These are phyloP conservation scores for Litchi chinensis DNA, from an alignment of 345 rosid species.

Conservation along the genomic window DNA sequence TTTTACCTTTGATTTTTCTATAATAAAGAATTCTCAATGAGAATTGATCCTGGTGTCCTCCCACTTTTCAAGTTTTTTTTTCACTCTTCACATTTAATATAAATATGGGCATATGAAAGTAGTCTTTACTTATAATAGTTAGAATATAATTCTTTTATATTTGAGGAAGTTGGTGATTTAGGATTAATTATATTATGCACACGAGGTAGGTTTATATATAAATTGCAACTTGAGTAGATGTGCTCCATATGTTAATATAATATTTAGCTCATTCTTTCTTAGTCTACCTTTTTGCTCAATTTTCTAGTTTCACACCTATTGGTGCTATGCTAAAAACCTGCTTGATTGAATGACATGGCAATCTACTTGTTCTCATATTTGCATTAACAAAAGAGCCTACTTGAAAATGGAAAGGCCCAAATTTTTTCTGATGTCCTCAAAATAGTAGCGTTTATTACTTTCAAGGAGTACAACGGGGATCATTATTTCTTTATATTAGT, in stretches of 20 bases:
- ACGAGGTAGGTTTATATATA: background rate
- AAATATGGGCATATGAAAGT: background rate
- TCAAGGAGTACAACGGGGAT: background rate
- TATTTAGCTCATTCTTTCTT: background rate
- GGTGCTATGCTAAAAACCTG: background rate
- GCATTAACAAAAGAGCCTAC: background rate
- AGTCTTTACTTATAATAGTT: background rate
- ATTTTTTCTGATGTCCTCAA: background rate
- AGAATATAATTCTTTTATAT: background rate
- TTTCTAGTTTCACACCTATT: background rate
- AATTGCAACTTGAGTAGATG: slow-evolving; percentile 5
- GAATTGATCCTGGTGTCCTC: background rate
- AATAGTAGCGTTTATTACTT: background rate
- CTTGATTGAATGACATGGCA: background rate
- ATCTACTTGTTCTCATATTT: background rate
- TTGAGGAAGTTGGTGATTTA: background rate
- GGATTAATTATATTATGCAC: background rate
- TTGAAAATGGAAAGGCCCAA: background rate
- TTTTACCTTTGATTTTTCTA: background rate
- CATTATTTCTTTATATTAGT: background rate
- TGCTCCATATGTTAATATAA: background rate
- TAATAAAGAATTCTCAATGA: background rate
- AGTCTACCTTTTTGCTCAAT: background rate
- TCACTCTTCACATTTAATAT: background rate
- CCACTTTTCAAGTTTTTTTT: background rate